Percentiles rank a stretch among this genome's conserved stretches.
Evolutionary conservation across 176 grass and related monocot species (phyloP).

Genomic region (Rhynchospora tenuis): DNA sequence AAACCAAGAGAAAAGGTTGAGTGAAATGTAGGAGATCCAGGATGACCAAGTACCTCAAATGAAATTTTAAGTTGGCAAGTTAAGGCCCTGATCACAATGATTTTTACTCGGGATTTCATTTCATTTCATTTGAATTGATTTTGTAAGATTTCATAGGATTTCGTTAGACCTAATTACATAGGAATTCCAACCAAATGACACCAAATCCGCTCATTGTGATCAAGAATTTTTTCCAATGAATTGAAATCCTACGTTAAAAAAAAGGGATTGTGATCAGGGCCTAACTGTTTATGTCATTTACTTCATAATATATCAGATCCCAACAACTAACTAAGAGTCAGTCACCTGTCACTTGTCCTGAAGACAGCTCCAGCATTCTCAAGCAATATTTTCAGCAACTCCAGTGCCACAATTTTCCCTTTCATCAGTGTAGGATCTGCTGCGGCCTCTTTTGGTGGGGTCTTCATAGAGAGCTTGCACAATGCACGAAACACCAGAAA

Average conservation of each 20-base stretch:
- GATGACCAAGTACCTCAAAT: neutral
- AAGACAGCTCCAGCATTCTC: constrained; percentile 99
- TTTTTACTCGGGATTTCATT: no score
- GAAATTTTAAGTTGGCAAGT: neutral
- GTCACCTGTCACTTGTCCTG: constrained; percentile 90
- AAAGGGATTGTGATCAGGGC: no score
- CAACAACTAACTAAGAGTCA: constrained; percentile 7
- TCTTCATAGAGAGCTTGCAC: constrained; percentile 99
- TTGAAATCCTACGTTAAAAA: no score
- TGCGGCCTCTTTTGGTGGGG: constrained; percentile 76
- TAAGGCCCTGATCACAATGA: no score
- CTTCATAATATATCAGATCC: neutral
- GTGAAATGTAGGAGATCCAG: neutral
- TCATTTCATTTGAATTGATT: no score
- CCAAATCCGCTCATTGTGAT: no score
- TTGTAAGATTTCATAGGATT: no score
- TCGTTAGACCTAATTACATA: no score
- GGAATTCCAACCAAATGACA: no score
- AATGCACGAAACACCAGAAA: constrained; percentile 92
- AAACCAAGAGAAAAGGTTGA: neutral
- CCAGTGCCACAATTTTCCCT: constrained; percentile 91
- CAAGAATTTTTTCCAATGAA: no score
- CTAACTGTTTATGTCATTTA: neutral
- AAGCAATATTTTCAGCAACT: constrained; percentile 96
- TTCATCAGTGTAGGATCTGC: constrained; percentile 79